Conservation (phyloP, 495 filamentous ascomycete genomes). For the Aspergillus indologenus region DNA sequence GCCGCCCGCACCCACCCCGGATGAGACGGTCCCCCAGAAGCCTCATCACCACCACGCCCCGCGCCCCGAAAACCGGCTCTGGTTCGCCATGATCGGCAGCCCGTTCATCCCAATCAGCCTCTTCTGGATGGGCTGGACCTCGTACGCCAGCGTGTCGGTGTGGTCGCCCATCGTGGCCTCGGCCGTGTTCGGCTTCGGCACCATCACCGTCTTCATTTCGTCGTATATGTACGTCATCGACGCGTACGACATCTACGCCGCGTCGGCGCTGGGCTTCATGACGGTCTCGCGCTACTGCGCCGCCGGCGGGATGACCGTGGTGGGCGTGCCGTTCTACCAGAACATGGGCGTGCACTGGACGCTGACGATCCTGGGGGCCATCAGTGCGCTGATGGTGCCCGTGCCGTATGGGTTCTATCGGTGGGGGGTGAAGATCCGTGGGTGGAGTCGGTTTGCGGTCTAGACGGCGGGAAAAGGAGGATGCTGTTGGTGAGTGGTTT, state of each 20-base stretch:
- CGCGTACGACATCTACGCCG: slow-evolving; percentile 46
- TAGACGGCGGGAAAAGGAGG: not conserved
- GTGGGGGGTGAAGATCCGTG: slow-evolving; percentile 47
- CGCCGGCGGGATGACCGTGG: slow-evolving; percentile 49
- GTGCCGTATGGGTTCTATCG: slow-evolving; percentile 54
- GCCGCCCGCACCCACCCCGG: not conserved
- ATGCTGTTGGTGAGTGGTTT: not conserved
- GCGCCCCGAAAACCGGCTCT: slow-evolving; percentile 17
- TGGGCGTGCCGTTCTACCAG: slow-evolving; percentile 49
- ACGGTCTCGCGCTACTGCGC: slow-evolving; percentile 50
- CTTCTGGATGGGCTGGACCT: slow-evolving; percentile 64
- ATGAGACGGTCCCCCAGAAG: slow-evolving; percentile 2
- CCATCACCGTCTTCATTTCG: slow-evolving; percentile 51
- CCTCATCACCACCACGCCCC: slow-evolving; percentile 4
- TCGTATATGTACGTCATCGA: slow-evolving; percentile 57
- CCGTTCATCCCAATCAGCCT: slow-evolving; percentile 52
- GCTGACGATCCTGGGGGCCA: slow-evolving; percentile 49
- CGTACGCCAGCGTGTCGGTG: slow-evolving; percentile 45
- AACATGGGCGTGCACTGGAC: slow-evolving; percentile 57
- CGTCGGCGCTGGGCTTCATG: slow-evolving; percentile 46
- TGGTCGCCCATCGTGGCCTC: slow-evolving; percentile 52
- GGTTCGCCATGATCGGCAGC: slow-evolving; percentile 54
- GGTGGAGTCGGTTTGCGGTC: slow-evolving; percentile 45
- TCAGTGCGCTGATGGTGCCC: slow-evolving; percentile 49
- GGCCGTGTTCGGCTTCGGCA: slow-evolving; percentile 52